A percentile compares a stretch with the other conserved stretches of the same genome.
Conservation (phyloP, 805 yeast genomes). For the Metschnikowia orientalis region DNA sequence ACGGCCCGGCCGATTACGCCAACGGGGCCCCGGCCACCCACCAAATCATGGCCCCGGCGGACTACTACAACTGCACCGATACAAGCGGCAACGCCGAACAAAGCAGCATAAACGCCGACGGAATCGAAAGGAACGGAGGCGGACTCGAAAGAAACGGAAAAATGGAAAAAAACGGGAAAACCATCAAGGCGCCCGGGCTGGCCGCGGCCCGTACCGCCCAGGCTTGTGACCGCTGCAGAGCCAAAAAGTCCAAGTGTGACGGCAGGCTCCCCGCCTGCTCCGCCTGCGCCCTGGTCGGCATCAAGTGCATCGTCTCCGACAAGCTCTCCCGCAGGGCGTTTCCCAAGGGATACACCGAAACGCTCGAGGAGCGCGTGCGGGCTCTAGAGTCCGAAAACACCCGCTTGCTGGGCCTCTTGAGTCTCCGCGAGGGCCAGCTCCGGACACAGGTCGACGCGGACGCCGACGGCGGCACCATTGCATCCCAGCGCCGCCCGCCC, state of each 20-base stretch:
- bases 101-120: background rate
- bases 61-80: too few species aligned
- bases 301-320: constrained; percentile 86
- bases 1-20: too few species aligned
- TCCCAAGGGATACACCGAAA: constrained; percentile 90
- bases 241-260: constrained; percentile 75
- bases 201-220: constrained; percentile 72
- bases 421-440: constrained; percentile 59
- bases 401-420: constrained; percentile 58
- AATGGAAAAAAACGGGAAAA: too few species aligned
- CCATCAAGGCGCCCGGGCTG: constrained; percentile 67
- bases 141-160: too few species aligned
- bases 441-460: constrained; percentile 25
- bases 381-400: constrained; percentile 80
- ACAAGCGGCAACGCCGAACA: too few species aligned
- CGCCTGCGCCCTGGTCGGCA: constrained; percentile 77
- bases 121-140: background rate
- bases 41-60: too few species aligned
- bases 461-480: constrained; percentile 2
- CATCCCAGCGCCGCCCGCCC: constrained; percentile 2
- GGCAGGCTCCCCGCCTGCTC: constrained; percentile 70
- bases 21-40: too few species aligned
- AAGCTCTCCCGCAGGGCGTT: constrained; percentile 80
- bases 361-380: constrained; percentile 81
- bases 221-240: constrained; percentile 86